phyloP scores from a whole-genome alignment of 768 basidiomycete species.

The Asterophora parasitica region DNA sequence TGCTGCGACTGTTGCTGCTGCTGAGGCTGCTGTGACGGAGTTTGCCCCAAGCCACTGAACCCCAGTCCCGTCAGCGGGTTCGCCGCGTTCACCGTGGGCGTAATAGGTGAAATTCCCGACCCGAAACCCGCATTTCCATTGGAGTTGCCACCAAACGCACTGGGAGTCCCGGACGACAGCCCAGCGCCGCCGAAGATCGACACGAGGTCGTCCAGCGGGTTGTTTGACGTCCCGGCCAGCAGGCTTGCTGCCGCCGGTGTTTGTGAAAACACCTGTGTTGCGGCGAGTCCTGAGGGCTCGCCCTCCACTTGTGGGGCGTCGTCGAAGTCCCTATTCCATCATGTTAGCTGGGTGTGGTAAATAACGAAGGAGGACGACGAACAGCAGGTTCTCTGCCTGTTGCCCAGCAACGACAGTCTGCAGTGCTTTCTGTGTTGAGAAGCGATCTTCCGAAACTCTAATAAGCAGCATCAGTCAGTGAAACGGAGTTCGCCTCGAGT shows the following conservation, averaged over 20 bases:
- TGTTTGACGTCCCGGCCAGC: constrained; percentile 74
- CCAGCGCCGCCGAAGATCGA: constrained; percentile 74
- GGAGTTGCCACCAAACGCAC: constrained; percentile 15
- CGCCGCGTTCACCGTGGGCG: constrained; percentile 22
- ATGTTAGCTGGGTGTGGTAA: constrained; percentile 3
- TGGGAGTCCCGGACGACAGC: constrained; percentile 17
- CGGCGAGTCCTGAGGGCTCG: constrained; percentile 72
- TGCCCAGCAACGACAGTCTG: constrained; percentile 89
- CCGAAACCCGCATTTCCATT: constrained; percentile 17
- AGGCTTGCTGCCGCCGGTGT: constrained; percentile 73
- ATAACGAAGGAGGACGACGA: constrained; percentile 14
- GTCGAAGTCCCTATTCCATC: constrained; percentile 68
- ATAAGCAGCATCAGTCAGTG: constrained; percentile 4
- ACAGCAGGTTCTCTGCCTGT: constrained; percentile 90
- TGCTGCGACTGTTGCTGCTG: constrained; percentile 30
- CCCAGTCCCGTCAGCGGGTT: constrained; percentile 16
- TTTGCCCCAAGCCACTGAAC: constrained; percentile 9
- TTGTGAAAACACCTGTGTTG: constrained; percentile 66
- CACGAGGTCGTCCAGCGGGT: constrained; percentile 90
- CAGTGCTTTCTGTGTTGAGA: constrained; percentile 76
- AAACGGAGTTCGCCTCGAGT: background rate
- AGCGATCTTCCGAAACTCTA: constrained; percentile 63
- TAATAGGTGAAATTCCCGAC: constrained; percentile 24
- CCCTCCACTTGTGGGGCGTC: constrained; percentile 57
- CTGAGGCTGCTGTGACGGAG: constrained; percentile 19